Evolutionary conservation across 768 basidiomycete species (phyloP), one percentile per base, ranked within the genome.

Genomic region (Mycena olivaceomarginata): DNA sequence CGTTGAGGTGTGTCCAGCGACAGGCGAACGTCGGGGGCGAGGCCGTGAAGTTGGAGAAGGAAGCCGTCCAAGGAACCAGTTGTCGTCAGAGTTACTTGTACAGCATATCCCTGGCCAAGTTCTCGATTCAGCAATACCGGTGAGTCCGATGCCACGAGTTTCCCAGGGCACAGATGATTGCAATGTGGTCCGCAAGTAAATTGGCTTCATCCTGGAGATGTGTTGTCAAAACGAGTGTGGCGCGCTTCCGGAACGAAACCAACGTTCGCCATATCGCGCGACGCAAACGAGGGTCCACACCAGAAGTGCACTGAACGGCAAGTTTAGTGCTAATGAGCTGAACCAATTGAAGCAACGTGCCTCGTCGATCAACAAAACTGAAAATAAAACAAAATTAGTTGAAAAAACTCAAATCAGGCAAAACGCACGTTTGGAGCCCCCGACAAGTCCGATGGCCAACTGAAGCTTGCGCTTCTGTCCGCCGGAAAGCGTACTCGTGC

Each of bases 391-490:
- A 31, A 31, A 31, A 31, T 31, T 1, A 31, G 31, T 3, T 3
- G 31, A 31, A 31, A 31, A 31, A 31, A n/a, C 3, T 31, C 31
- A 31, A 31, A 31, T 31, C 31, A 31, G 3, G 31, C 31, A 31
- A 31, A 9, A 86, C 91, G 68, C 78, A 94, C 93, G 91, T 81
- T 91, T 65, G n/a, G 63, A 65, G 12, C 63, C 63, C 12, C 41
- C 63, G 31, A 95, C 87, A 13, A 96, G 86, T 13, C 95, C 95
- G 79, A 95, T 93, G 0, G 95, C 95, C 20, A 96, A 86, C 80
- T 96, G 95, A 31, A 96, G 85, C 84, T 96, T 96, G 80, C 95
- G 84, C 86, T 96, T 96, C 86, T 96, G 95, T 9, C 95, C 95
- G 1, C 95, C 95, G 62, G 92, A 93, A 45, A 96, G 88, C 1